Base-by-base conservation (phyloP, 2,329 filamentous ascomycete genomes). In the Aspergillus neotritici region DNA sequence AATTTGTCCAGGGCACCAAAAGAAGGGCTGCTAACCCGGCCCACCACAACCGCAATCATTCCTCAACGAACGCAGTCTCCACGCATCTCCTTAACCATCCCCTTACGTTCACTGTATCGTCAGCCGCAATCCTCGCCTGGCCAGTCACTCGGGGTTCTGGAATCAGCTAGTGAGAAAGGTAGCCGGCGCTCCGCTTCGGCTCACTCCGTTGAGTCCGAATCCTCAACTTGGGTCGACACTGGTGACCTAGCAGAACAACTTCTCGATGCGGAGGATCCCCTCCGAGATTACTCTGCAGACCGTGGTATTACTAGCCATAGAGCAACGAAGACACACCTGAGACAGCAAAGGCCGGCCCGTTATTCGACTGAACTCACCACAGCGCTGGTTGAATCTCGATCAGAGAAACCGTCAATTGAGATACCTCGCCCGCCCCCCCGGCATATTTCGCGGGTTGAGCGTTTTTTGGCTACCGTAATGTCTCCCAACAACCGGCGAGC, bases 191-290 rank as follows among this genome's bases (percentile, higher is more conserved):
- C 73, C 54, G 80, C 78, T 39, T 70, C 72, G 25, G 56, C 58
- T 58, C 67, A 67, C 59, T 80, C 78, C 51, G 73, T 66, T 48
- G 75, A 75, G 65, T 85, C 81, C 48, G 80, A 84, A 59, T 86
- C 87, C 67, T 87, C 83, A 46, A 81, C 86, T 57, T 96, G 88
- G 89, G 90, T 87, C 63, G 89, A 96, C 68, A 95, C 91, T 34
- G 91, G 89, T 62, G 93, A 97, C 69, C 80, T 97, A 59, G 88
- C 87, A 61, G 91, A 96, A 72, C 91, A 94, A 76, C 77, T 90
- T 57, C 86, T 80, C 60, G 84, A 86, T 73, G 82, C 83, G 61
- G 82, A 91, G 69, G 87, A 95, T 65, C 87, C 88, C 47, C 76
- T 94, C 55, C 82, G 21, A 80, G 56, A 79, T 82, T 56, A 80